phyloP scores from a whole-genome alignment of 352 stramenopile genomes.

The Thalassiosira exigua region DNA sequence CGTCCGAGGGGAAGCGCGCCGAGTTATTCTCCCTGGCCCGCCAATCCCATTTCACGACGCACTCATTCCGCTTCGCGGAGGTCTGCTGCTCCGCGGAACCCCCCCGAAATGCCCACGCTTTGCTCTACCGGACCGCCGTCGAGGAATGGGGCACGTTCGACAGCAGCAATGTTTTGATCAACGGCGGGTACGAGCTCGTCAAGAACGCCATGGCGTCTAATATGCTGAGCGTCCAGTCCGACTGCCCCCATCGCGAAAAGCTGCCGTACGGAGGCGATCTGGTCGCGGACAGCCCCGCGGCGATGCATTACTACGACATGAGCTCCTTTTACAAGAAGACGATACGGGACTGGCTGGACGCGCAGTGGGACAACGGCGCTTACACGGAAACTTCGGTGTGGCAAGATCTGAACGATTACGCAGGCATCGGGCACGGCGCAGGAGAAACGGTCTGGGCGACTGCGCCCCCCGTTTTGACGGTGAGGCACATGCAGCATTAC shows the following conservation, averaged over 20 bases:
- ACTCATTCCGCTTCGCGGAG: slow-evolving; percentile 53
- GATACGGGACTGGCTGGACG: slow-evolving; percentile 44
- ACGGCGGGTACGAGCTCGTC: slow-evolving; percentile 51
- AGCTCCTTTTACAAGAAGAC: slow-evolving; percentile 58
- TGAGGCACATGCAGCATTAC: slow-evolving; percentile 53
- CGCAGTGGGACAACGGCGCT: slow-evolving; percentile 48
- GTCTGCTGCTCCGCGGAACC: slow-evolving; percentile 45
- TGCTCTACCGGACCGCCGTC: slow-evolving; percentile 49
- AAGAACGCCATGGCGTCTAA: slow-evolving; percentile 56
- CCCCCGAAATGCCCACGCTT: slow-evolving; percentile 27
- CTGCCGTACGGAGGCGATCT: slow-evolving; percentile 61
- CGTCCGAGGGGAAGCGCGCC: neutral
- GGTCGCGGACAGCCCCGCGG: slow-evolving; percentile 39
- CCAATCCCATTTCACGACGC: slow-evolving; percentile 54
- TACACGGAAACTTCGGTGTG: slow-evolving; percentile 44
- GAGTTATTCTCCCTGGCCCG: slow-evolving; percentile 16
- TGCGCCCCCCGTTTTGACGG: slow-evolving; percentile 40
- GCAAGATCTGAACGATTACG: slow-evolving; percentile 50
- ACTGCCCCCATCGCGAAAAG: slow-evolving; percentile 67
- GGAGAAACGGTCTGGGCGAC: slow-evolving; percentile 51
- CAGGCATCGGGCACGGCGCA: slow-evolving; percentile 36
- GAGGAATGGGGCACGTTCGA: slow-evolving; percentile 51
- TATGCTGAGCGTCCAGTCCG: slow-evolving; percentile 60
- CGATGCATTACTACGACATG: slow-evolving; percentile 59
- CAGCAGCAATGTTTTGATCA: slow-evolving; percentile 44